Percentiles rank a stretch among this genome's conserved stretches.
phyloP scores from a whole-genome alignment of 192 early-diverging fungal species.

The Powellomyces hirtus region DNA sequence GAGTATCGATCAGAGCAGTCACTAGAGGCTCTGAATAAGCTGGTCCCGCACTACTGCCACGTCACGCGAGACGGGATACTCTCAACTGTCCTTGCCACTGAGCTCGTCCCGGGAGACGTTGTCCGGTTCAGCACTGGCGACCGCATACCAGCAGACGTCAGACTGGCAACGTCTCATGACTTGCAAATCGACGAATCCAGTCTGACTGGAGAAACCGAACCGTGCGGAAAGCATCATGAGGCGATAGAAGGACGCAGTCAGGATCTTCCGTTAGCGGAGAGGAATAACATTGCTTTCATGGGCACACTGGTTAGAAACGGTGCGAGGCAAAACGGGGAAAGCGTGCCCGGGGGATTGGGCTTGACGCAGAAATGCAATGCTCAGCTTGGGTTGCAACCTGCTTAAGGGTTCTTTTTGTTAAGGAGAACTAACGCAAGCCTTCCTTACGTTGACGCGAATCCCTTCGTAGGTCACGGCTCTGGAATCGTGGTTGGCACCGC shows the following conservation, averaged over 20 bases:
- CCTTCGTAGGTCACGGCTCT: conserved; percentile 71
- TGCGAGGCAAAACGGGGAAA: background rate
- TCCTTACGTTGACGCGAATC: too few relatives aligned
- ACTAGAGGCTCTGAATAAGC: conserved; percentile 76
- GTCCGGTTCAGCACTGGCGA: conserved; percentile 85
- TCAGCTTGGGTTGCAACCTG: too few relatives aligned
- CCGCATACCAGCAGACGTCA: conserved; percentile 89
- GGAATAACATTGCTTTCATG: conserved; percentile 77
- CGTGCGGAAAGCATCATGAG: conserved; percentile 66
- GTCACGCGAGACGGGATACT: conserved; percentile 68
- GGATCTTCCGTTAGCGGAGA: conserved; percentile 65
- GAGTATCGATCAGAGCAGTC: conserved; percentile 86
- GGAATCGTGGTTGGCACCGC: conserved; percentile 91
- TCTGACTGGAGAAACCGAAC: conserved; percentile 84
- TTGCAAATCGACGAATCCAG: conserved; percentile 91
- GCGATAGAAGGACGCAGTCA: conserved; percentile 23
- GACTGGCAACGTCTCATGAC: conserved; percentile 73
- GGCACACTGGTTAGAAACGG: conserved; percentile 72
- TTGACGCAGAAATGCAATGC: too few relatives aligned
- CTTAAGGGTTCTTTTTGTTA: too few relatives aligned
- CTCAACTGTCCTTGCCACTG: conserved; percentile 66
- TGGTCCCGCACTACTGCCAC: conserved; percentile 84
- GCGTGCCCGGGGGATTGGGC: too few relatives aligned
- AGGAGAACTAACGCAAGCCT: too few relatives aligned
- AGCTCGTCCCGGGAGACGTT: conserved; percentile 91